phyloP scores from a whole-genome alignment of 148 eudicot species.

The Heliosperma pusillum region DNA sequence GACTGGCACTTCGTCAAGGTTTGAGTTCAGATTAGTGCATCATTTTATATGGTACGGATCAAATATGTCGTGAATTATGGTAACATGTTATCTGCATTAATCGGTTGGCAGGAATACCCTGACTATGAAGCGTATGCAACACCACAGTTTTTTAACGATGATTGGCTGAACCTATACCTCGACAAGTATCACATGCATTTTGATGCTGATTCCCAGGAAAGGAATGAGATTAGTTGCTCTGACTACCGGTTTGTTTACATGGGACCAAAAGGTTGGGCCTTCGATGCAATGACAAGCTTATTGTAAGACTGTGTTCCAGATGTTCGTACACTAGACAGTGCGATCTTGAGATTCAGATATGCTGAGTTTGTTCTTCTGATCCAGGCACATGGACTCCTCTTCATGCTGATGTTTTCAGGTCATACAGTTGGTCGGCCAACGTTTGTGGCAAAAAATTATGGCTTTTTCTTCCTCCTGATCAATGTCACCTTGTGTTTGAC shows the following conservation, averaged over 20 bases:
- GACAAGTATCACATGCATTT: slow-evolving; percentile 67
- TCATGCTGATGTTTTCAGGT: slow-evolving; percentile 98
- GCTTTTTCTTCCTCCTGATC: slow-evolving; percentile 82
- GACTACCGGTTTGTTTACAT: slow-evolving; percentile 99
- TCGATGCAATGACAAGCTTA: slow-evolving; percentile 25
- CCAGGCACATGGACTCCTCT: slow-evolving; percentile 99
- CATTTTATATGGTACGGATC: neutral
- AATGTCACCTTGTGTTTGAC: slow-evolving; percentile 78
- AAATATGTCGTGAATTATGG: neutral
- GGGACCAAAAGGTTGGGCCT: slow-evolving; percentile 93
- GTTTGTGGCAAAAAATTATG: slow-evolving; percentile 90
- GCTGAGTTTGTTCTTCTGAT: slow-evolving; percentile 19
- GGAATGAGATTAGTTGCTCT: slow-evolving; percentile 68
- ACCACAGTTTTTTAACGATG: slow-evolving; percentile 72
- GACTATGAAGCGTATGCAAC: slow-evolving; percentile 69
- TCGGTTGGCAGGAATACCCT: slow-evolving; percentile 83
- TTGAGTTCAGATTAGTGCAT: slow-evolving; percentile 9
- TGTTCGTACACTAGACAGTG: slow-evolving; percentile 7
- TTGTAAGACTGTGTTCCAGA: slow-evolving; percentile 22
- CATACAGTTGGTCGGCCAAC: slow-evolving; percentile 99
- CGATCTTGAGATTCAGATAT: slow-evolving; percentile 4
- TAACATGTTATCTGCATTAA: slow-evolving; percentile 8
- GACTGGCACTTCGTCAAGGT: slow-evolving; percentile 99
- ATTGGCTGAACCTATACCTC: slow-evolving; percentile 92
- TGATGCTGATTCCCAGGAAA: slow-evolving; percentile 50